phyloP scores from a whole-genome alignment of 2,329 filamentous ascomycete species.

The Aotearoamyces nothofagi region DNA sequence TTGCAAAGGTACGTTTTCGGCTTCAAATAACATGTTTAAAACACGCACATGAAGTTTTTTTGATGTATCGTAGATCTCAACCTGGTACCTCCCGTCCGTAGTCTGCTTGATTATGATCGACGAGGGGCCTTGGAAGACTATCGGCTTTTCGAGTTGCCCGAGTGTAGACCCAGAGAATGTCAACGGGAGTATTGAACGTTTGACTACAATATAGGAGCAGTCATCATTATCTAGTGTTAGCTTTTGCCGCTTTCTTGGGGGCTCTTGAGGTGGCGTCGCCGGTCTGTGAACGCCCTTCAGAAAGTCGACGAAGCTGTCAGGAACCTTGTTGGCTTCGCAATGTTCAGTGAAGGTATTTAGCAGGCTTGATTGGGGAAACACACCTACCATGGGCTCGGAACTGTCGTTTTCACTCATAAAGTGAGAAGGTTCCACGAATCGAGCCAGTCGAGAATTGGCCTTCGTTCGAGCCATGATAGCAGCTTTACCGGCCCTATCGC shows the following conservation, averaged over 20 bases:
- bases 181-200: not conserved
- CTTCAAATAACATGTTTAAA: too few relatives aligned
- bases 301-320: not conserved
- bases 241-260: not conserved
- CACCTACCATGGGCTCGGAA: slow-evolving; percentile 6
- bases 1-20: not conserved
- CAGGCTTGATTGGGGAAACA: too few relatives aligned
- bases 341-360: too few relatives aligned
- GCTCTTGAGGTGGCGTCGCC: not conserved
- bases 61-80: too few relatives aligned
- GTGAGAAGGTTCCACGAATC: slow-evolving; percentile 2
- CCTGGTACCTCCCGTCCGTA: too few relatives aligned
- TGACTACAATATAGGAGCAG: not conserved
- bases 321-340: too few relatives aligned
- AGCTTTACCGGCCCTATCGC: too few relatives aligned
- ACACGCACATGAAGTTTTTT: too few relatives aligned
- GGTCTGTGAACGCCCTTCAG: not conserved
- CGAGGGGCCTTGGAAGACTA: not conserved
- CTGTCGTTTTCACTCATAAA: slow-evolving; percentile 7
- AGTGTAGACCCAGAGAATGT: not conserved
- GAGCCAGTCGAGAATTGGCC: too few relatives aligned
- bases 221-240: not conserved
- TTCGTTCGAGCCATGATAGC: too few relatives aligned
- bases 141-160: not conserved
- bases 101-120: not conserved